Evolutionary conservation across 2,329 filamentous ascomycete species (phyloP).

Genomic region (Botrytis squamosa): DNA sequence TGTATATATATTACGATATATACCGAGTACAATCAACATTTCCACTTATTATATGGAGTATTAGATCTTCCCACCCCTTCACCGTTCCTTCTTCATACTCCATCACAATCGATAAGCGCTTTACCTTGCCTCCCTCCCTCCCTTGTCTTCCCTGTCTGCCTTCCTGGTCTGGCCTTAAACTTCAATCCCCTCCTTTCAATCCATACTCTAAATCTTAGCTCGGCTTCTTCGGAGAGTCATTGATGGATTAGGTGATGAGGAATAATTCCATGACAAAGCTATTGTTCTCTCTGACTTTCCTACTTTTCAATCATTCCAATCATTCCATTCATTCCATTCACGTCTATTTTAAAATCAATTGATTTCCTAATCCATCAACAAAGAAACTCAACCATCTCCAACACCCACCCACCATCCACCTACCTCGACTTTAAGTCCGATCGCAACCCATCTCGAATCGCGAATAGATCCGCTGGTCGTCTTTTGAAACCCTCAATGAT

Average conservation of each 20-base stretch:
- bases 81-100: neutral
- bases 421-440: neutral
- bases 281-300: neutral
- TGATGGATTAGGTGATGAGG: neutral
- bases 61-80: neutral
- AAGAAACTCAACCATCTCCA: neutral
- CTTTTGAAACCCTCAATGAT: conserved; percentile 14
- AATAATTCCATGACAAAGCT: neutral
- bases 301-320: neutral
- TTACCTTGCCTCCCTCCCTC: no score
- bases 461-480: conserved; percentile 18
- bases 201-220: neutral
- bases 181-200: neutral
- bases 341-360: neutral
- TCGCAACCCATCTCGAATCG: neutral
- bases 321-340: neutral
- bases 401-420: neutral
- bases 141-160: neutral
- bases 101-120: conserved; percentile 8
- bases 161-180: neutral
- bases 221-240: conserved; percentile 15
- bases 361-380: neutral
- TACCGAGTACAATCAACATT: neutral
- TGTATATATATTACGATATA: no score
- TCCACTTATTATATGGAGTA: neutral